These are phyloP conservation scores for Coemansia sp. DNA, from an alignment of 371 early-diverging fungal genomes.

Conservation along the genomic window DNA sequence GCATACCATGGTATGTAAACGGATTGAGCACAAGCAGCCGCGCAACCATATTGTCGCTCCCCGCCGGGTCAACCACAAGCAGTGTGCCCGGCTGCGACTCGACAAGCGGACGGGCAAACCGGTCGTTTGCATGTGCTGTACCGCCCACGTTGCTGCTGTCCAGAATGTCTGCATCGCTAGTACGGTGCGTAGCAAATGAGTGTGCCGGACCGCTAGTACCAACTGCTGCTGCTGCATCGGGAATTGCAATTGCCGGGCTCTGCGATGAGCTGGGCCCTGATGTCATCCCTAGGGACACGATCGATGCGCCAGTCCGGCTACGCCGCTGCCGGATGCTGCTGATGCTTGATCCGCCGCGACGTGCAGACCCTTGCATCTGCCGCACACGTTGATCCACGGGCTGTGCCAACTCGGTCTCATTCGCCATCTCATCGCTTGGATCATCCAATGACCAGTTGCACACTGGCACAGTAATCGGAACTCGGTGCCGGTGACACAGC, in stretches of 20 bases:
- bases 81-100: slow-evolving; percentile 41
- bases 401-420: not conserved
- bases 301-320: slow-evolving; percentile 27
- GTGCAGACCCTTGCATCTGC: slow-evolving; percentile 25
- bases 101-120: slow-evolving; percentile 26
- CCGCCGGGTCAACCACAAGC: slow-evolving; percentile 31
- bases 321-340: slow-evolving; percentile 15
- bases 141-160: not conserved
- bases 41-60: slow-evolving; percentile 18
- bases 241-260: slow-evolving; percentile 9
- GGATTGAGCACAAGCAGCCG: slow-evolving; percentile 48
- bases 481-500: slow-evolving; percentile 29
- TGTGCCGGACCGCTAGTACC: slow-evolving; percentile 1
- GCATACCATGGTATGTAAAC: slow-evolving; percentile 35
- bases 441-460: slow-evolving; percentile 28
- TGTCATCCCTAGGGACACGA: slow-evolving; percentile 10
- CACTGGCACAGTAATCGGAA: not conserved
- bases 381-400: slow-evolving; percentile 14
- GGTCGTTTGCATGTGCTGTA: slow-evolving; percentile 4
- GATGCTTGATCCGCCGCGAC: not conserved
- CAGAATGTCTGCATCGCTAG: not conserved
- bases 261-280: not conserved
- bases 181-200: not conserved
- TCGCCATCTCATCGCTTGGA: not conserved
- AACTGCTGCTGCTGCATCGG: not conserved